Evolutionary conservation across 352 stramenopile genomes (phyloP), one percentile per base, ranked within the genome.

Genomic region (Globisporangium polare): DNA sequence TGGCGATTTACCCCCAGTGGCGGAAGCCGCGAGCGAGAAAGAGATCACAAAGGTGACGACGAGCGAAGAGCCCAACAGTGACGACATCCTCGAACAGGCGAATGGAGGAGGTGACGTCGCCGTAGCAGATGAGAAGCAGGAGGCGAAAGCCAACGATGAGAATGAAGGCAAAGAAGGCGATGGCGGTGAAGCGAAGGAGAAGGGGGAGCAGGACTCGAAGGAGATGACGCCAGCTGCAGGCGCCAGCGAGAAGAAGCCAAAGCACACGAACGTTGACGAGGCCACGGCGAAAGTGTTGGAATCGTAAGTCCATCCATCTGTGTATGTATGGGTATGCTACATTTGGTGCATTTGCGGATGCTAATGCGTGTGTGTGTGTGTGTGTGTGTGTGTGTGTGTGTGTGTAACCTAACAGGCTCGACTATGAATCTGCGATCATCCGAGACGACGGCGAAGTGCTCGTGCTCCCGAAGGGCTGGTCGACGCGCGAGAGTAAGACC

Each of bases 391-490:
- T n/a, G n/a, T n/a, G n/a, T n/a, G n/a, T n/a, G n/a, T n/a, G n/a
- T n/a, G n/a, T n/a, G n/a, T n/a, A n/a, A n/a, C n/a, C n/a, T n/a
- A n/a, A n/a, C n/a, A n/a, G n/a, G n/a, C n/a, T n/a, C n/a, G n/a
- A n/a, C 8, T 94, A 82, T 46, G 77, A 92, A 62, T 70, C 62
- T 2, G 82, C 84, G 3, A 64, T 80, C 35, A 75, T 94, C 42
- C 58, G 88, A 24, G 80, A 88, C 35, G 86, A 79, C 12, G 85
- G 85, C 5, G 85, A 94, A 61, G 84, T 94, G 39, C 12, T 90
- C 5, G 82, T 78, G 12, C 69, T 95, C 10, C 86, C 86, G 0
- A 90, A 90, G 46, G 86, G 80, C 13, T 95, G 86, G 86, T 80
- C 81, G 2, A 92, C 80, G 20, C 81, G 84, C 8, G 75, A 85